Percentiles rank a stretch among this genome's conserved stretches.
Evolutionary conservation across 768 basidiomycete genomes (phyloP).

Genomic region (Boletus coccyginus): DNA sequence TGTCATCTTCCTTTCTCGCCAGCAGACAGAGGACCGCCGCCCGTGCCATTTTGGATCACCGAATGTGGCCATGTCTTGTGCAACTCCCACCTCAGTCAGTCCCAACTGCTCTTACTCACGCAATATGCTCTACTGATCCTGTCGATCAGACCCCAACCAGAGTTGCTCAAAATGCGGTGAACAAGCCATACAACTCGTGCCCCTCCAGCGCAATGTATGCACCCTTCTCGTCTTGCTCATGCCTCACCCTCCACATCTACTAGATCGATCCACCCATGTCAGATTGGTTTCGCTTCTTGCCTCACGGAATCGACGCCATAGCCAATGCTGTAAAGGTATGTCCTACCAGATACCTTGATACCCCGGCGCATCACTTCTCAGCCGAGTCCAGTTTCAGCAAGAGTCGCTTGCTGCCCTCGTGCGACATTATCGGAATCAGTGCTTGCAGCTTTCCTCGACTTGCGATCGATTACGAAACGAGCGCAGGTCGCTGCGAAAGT

Average conservation of each 20-base stretch:
- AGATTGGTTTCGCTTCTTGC: slow-evolving; percentile 72
- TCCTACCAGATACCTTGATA: too few species aligned
- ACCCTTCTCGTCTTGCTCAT: background rate
- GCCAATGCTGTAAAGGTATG: slow-evolving; percentile 67
- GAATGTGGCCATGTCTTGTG: slow-evolving; percentile 87
- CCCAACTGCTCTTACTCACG: background rate
- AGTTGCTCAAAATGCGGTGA: slow-evolving; percentile 71
- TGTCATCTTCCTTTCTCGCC: slow-evolving; percentile 68
- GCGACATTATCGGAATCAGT: slow-evolving; percentile 57
- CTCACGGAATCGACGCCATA: slow-evolving; percentile 58
- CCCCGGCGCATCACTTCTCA: background rate
- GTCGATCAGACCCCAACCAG: slow-evolving; percentile 58
- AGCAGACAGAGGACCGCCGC: slow-evolving; percentile 45
- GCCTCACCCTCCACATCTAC: slow-evolving; percentile 1
- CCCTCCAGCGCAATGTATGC: slow-evolving; percentile 71
- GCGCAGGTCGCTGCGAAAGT: slow-evolving; percentile 54
- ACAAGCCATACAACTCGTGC: slow-evolving; percentile 61
- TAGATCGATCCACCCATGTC: slow-evolving; percentile 83
- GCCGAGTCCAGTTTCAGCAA: slow-evolving; percentile 64
- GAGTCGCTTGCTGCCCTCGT: slow-evolving; percentile 70
- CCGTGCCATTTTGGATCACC: slow-evolving; percentile 83
- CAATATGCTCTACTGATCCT: background rate
- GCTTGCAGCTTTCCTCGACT: slow-evolving; percentile 42
- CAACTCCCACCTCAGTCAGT: slow-evolving; percentile 79
- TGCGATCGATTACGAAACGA: slow-evolving; percentile 38